Base-by-base conservation (phyloP, 345 rosid genomes). In the Geranium rotundifolium region DNA sequence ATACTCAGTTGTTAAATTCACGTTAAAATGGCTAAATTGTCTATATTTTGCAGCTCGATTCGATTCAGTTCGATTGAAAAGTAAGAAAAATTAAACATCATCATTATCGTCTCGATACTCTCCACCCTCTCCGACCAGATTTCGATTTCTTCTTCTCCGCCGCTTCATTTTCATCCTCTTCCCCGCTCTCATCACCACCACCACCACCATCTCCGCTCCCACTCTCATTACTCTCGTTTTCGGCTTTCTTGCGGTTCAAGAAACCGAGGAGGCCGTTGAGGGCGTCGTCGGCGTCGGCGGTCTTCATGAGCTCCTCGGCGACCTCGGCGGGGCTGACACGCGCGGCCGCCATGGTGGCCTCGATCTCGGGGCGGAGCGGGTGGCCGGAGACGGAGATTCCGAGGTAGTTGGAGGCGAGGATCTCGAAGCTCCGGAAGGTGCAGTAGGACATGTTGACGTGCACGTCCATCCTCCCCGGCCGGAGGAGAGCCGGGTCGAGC, bases 401-500 rank as follows among this genome's bases (percentile, higher is more conserved):
- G 66, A 84, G 41, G 61, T 84, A 84, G 65, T 78, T 84, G 4
- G 75, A 75, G 14, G 86, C 72, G 29, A 85, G 67, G 0, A 71
- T 57, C 73, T 64, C 79, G 75, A 85, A 88, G 0, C 89, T 91
- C 12, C 69, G 69, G 1, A 75, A 67, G 1, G 73, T 68, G 70
- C 88, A 88, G 31, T 83, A 83, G 49, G 87, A 85, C 89, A 85
- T 83, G 80, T 83, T 83, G 30, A 83, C 66, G 69, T 85, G 89
- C 82, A 89, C 83, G 67, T 92, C 97, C 84, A 89, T 85, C 23
- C 95, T 81, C 29, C 95, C 86, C 0, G 87, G 95, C 4, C 87
- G 71, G 23, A 87, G 71, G 60, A 92, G 34, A 15, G 88, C 88
- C 29, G 85, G 81, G 68, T 92, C 97, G 5, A 87, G 68, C 58